phyloP scores from a whole-genome alignment of 306 rosid genomes.

The Sicyos baderoa region DNA sequence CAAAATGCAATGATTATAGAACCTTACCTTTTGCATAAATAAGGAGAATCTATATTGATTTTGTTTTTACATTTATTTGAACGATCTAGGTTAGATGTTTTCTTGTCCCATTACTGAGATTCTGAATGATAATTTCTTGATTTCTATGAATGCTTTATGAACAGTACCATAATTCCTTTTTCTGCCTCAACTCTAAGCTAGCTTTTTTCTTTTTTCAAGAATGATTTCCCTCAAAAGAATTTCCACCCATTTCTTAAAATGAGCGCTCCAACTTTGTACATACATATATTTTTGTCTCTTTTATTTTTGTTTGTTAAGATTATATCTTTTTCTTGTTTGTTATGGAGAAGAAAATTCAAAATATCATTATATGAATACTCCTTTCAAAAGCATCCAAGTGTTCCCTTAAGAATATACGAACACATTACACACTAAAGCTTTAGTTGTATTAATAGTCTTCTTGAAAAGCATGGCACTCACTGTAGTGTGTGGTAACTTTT shows the following conservation, averaged over 20 bases:
- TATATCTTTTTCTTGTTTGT: neutral
- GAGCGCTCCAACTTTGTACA: neutral
- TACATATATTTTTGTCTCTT: neutral
- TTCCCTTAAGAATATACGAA: too few species aligned
- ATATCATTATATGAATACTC: neutral
- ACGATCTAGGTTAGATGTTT: neutral
- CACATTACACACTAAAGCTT: too few species aligned
- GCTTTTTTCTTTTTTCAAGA: neutral
- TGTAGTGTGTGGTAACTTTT: conserved; percentile 2
- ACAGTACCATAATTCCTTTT: neutral
- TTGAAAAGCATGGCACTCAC: conserved; percentile 3
- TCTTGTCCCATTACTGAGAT: neutral
- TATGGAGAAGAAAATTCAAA: conserved; percentile 1
- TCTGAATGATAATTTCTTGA: neutral
- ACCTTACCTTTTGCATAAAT: neutral
- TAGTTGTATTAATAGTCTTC: neutral
- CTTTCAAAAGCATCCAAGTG: neutral
- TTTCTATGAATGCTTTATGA: neutral
- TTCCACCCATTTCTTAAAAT: neutral
- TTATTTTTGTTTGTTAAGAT: neutral
- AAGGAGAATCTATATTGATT: neutral
- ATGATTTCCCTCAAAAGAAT: conserved; percentile 5
- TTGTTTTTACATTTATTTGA: neutral
- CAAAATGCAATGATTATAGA: neutral
- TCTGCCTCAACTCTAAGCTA: neutral